Evolutionary conservation across 176 grass and related monocot genomes (phyloP).

Genomic region (Musa schizocarpa): DNA sequence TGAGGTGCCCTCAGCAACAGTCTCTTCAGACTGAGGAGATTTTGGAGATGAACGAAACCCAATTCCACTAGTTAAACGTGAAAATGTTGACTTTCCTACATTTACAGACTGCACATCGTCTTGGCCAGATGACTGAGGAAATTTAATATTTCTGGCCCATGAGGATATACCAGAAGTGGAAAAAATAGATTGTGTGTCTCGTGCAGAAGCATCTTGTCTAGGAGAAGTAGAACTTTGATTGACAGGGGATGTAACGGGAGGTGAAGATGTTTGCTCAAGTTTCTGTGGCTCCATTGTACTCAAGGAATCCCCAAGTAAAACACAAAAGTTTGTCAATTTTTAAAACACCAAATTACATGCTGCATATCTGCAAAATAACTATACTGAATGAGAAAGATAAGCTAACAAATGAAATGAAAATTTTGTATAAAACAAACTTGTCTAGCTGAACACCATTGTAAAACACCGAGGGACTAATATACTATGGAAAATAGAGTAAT

Average conservation of each 20-base stretch:
- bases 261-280: conserved; percentile 9
- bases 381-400: background rate
- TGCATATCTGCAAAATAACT: background rate
- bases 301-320: background rate
- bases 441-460: background rate
- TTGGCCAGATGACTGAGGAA: conserved; percentile 45
- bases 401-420: background rate
- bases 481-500: conserved; percentile 22
- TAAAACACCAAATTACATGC: background rate
- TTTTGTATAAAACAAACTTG: background rate
- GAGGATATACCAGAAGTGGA: conserved; percentile 73
- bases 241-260: conserved; percentile 15
- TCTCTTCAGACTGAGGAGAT: conserved; percentile 39
- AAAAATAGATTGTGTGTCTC: conserved; percentile 40
- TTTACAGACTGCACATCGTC: conserved; percentile 49
- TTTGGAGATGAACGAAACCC: conserved; percentile 68
- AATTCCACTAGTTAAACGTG: conserved; percentile 72
- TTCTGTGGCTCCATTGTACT: conserved; percentile 6
- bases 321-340: background rate
- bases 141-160: conserved; percentile 89
- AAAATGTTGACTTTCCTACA: conserved; percentile 68
- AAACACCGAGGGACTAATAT: conserved; percentile 68
- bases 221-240: conserved; percentile 10
- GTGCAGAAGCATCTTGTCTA: conserved; percentile 38
- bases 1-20: conserved; percentile 37